Evolutionary conservation across 2,329 filamentous ascomycete genomes (phyloP), one percentile per base, ranked within the genome.

Genomic region (Cytospora leucostoma): DNA sequence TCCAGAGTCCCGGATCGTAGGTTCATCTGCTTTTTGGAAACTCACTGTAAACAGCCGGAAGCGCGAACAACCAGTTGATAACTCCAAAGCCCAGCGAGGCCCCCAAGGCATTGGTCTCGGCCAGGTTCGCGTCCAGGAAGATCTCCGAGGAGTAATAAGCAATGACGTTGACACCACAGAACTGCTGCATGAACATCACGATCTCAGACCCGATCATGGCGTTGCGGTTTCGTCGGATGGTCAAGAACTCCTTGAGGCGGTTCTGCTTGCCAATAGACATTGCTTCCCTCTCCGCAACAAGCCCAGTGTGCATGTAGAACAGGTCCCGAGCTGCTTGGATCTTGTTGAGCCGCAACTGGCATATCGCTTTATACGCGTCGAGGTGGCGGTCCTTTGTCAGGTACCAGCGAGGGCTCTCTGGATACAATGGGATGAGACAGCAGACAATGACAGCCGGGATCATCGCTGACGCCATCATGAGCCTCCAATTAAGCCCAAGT

Each of bases 391-490:
- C 70, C 71, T 83, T 82, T 57, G 76, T 77, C 65, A 85, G 75
- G 69, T 83, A 82, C 79, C 79, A 81, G 40, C 82, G 74, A 3
- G 81, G 80, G 4, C 79, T 82, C 66, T 83, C 80, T 0, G 80
- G 80, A 59, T 77, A 78, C 38, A 74, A 73, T 64, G 79, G 84
- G 27, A 87, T 83, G 35, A 86, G 77, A 44, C 71, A 74, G 70
- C 82, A 84, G 53, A 86, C 82, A 40, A 86, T 66, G 7, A 88
- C 73, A 17, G 86, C 84, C 0, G 85, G 86, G 15, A 88, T 78
- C 73, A 89, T 82, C 11, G 88, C 87, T 2, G 86, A 89, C 7
- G 81, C 86, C 76, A 91, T 82, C 85, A 89, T 89, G 49, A 90
- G 75, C 33, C 88, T 83, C 88, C 88, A 91, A 65, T 88, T 82